A percentile compares a stretch with the other conserved stretches of the same genome.
These are phyloP conservation scores for Areca catechu DNA, from an alignment of 176 grass and related monocot species.

Conservation along the genomic window DNA sequence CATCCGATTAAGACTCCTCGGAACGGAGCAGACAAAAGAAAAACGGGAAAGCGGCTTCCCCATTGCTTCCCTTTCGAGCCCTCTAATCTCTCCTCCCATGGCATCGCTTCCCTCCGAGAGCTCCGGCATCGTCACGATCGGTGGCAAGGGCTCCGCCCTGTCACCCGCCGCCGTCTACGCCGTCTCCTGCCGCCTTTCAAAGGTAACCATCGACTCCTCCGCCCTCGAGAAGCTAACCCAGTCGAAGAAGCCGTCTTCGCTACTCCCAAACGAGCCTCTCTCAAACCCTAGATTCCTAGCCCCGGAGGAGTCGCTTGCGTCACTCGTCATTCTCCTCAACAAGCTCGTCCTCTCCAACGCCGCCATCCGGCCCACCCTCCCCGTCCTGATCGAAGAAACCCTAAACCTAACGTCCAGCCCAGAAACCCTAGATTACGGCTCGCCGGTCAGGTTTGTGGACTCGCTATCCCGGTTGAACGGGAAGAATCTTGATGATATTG, in stretches of 20 bases:
- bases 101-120: constrained; percentile 12
- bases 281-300: constrained; percentile 21
- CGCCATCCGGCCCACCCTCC: constrained; percentile 26
- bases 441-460: constrained; percentile 24
- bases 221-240: constrained; percentile 54
- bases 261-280: constrained; percentile 6
- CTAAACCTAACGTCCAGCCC: constrained; percentile 13
- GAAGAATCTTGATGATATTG: constrained; percentile 12
- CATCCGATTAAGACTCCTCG: too few relatives aligned
- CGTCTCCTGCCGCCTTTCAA: constrained; percentile 26
- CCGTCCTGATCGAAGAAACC: constrained; percentile 28
- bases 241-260: constrained; percentile 15
- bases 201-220: constrained; percentile 47
- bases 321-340: constrained; percentile 66
- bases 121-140: constrained; percentile 35
- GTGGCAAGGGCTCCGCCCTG: constrained; percentile 54
- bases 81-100: too few relatives aligned
- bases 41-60: too few relatives aligned
- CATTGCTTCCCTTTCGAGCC: too few relatives aligned
- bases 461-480: constrained; percentile 24
- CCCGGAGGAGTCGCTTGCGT: constrained; percentile 36
- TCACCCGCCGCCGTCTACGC: constrained; percentile 45
- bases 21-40: too few relatives aligned
- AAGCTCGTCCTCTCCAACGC: constrained; percentile 59
- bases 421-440: constrained; percentile 30